Evolutionary conservation across 306 rosid species (phyloP).

Genomic region (Quercus aquifolioides): DNA sequence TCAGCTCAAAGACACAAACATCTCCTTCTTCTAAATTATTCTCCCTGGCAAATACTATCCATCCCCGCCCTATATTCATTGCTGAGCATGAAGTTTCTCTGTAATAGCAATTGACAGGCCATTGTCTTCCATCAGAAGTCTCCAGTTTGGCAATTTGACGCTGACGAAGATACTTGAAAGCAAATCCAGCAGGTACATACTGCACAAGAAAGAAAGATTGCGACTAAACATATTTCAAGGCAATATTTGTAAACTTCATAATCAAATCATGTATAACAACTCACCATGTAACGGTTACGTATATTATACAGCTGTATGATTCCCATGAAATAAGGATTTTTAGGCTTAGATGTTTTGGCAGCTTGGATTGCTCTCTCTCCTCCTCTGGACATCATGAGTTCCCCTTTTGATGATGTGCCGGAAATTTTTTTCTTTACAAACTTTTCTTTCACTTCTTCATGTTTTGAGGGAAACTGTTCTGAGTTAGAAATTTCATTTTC

Average conservation of each 20-base stretch:
- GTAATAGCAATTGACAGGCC: too few relatives aligned
- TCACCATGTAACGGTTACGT: neutral
- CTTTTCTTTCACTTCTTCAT: neutral
- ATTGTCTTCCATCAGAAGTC: too few relatives aligned
- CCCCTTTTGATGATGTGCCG: neutral
- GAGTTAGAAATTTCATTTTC: neutral
- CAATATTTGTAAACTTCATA: neutral
- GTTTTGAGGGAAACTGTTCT: neutral
- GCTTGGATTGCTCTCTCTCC: neutral
- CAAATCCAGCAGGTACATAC: too few relatives aligned
- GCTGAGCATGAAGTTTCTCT: too few relatives aligned
- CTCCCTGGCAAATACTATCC: too few relatives aligned
- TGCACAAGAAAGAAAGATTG: too few relatives aligned
- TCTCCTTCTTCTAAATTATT: too few relatives aligned
- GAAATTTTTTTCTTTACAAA: neutral
- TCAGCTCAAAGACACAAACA: too few relatives aligned
- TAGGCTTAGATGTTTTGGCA: neutral
- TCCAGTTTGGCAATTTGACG: too few relatives aligned
- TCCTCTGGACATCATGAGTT: neutral
- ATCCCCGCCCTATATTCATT: too few relatives aligned
- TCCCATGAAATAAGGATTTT: constrained; percentile 4
- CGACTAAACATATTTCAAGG: too few relatives aligned
- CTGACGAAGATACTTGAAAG: too few relatives aligned
- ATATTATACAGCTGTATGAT: neutral
- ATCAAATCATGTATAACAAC: neutral